Evolutionary conservation across 768 basidiomycete genomes (phyloP).

Genomic region (Trametes punicea): DNA sequence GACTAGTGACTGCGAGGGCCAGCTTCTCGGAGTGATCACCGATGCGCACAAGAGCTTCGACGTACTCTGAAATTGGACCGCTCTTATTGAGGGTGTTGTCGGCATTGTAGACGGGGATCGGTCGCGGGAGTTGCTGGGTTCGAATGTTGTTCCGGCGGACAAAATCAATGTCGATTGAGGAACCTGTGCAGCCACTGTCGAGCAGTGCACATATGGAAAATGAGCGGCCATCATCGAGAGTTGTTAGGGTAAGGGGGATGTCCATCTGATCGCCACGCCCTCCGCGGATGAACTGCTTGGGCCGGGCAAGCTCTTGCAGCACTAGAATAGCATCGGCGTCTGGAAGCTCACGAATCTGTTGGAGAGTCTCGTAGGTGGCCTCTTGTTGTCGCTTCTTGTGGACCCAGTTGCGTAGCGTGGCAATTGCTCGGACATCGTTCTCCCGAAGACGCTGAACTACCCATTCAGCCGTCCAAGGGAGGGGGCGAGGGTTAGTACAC

Average conservation of each 20-base stretch:
- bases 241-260: background rate
- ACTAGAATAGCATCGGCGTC: background rate
- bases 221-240: background rate
- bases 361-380: background rate
- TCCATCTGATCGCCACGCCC: background rate
- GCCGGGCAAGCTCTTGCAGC: background rate
- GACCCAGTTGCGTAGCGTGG: background rate
- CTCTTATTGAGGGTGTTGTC: constrained; percentile 1
- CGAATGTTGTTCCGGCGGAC: background rate
- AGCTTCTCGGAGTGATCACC: background rate
- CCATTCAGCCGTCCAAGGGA: background rate
- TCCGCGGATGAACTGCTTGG: background rate
- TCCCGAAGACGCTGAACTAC: background rate
- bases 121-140: background rate
- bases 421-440: background rate
- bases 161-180: background rate
- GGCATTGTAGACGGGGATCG: background rate
- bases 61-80: background rate
- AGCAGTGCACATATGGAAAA: background rate
- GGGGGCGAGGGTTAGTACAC: background rate
- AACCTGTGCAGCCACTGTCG: background rate
- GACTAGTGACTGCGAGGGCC: background rate
- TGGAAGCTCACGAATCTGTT: background rate
- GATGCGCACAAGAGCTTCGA: background rate
- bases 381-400: background rate